Percentiles rank a stretch among this genome's conserved stretches.
Conservation (phyloP, 345 rosid genomes). For the Euphorbia peplus region DNA sequence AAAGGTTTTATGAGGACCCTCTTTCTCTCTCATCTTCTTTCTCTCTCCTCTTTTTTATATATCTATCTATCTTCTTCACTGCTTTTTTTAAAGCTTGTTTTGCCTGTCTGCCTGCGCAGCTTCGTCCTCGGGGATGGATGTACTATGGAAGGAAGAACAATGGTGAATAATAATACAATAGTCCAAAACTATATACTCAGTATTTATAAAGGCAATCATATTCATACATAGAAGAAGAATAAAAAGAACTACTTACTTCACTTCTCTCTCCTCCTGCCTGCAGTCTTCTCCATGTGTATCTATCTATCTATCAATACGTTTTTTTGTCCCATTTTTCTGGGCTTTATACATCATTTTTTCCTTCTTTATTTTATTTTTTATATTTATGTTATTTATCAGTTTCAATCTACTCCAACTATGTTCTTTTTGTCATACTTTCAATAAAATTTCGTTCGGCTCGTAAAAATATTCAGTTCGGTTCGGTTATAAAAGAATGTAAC, state of each 20-base stretch:
- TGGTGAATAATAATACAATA: not conserved
- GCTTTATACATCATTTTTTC: too few species aligned
- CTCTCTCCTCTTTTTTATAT: conserved; percentile 18
- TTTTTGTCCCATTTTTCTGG: too few species aligned
- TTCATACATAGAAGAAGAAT: conserved; percentile 65
- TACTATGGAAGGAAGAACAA: conserved; percentile 14
- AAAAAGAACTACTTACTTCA: conserved; percentile 77
- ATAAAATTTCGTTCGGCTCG: too few species aligned
- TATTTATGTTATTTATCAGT: too few species aligned
- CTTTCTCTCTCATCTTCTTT: not conserved
- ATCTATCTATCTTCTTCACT: conserved; percentile 23
- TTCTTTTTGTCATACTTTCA: too few species aligned
- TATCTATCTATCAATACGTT: too few species aligned
- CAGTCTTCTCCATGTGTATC: conserved; percentile 44
- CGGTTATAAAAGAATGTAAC: too few species aligned
- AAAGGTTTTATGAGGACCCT: conserved; percentile 40
- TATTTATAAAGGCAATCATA: conserved; percentile 45
- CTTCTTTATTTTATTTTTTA: too few species aligned
- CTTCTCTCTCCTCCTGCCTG: conserved; percentile 52
- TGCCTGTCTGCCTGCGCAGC: conserved; percentile 29
- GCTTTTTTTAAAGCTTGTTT: conserved; percentile 7
- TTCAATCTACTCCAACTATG: too few species aligned
- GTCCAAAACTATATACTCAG: conserved; percentile 10
- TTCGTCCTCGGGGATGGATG: conserved; percentile 37
- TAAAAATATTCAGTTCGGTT: too few species aligned